These are phyloP conservation scores for Fusarium caatingaense DNA, from an alignment of 2,329 filamentous ascomycete species.

Conservation along the genomic window DNA sequence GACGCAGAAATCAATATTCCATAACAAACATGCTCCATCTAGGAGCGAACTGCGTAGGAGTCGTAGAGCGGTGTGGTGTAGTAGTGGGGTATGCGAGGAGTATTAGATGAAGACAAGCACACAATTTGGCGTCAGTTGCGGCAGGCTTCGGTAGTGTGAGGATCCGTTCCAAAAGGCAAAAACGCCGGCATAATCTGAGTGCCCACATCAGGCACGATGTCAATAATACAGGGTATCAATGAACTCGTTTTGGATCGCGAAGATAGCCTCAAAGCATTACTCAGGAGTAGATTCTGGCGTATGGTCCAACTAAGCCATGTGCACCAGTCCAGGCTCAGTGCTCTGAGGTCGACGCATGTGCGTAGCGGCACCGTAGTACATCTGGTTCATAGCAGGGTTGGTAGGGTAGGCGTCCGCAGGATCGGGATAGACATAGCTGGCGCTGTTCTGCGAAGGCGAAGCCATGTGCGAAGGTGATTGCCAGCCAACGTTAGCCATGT, in stretches of 20 bases:
- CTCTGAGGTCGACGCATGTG: slow-evolving; percentile 78
- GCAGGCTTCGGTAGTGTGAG: slow-evolving; percentile 25
- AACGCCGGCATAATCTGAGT: slow-evolving; percentile 34
- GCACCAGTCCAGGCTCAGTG: slow-evolving; percentile 70
- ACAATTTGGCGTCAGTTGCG: slow-evolving; percentile 35
- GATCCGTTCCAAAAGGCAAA: slow-evolving; percentile 37
- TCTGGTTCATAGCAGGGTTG: slow-evolving; percentile 69
- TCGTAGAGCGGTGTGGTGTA: slow-evolving; percentile 5
- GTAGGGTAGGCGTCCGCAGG: slow-evolving; percentile 75
- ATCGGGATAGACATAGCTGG: slow-evolving; percentile 83
- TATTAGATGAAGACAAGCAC: slow-evolving; percentile 41
- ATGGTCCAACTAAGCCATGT: slow-evolving; percentile 52
- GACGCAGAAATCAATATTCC: slow-evolving; percentile 33
- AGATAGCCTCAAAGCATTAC: slow-evolving; percentile 6
- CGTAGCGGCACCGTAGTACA: slow-evolving; percentile 77
- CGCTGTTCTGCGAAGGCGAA: slow-evolving; percentile 75
- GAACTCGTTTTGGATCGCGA: slow-evolving; percentile 23
- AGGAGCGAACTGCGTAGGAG: slow-evolving; percentile 39
- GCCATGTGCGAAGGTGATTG: slow-evolving; percentile 82
- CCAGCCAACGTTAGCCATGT: slow-evolving; percentile 86
- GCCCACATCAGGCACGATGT: slow-evolving; percentile 27
- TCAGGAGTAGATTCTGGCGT: slow-evolving; percentile 26
- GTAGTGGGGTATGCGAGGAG: slow-evolving; percentile 7
- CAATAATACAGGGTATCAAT: slow-evolving; percentile 43
- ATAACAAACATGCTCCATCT: slow-evolving; percentile 41